Conservation (phyloP, 2,329 filamentous ascomycete species). For the Pseudopithomyces chartarum region DNA sequence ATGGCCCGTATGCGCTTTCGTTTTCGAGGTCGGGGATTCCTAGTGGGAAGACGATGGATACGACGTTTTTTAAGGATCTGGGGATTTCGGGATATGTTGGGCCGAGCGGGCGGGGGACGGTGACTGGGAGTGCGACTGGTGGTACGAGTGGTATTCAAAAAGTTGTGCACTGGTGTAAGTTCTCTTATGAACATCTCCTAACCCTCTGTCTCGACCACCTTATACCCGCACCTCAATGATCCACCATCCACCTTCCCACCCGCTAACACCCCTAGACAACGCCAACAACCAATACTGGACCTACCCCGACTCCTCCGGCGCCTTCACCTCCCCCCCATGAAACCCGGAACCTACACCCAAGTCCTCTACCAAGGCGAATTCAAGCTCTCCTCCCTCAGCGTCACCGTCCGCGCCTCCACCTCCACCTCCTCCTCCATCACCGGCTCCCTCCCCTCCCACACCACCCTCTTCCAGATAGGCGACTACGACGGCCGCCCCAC, state of each 20-base stretch:
- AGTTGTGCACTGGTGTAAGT: conserved; percentile 64
- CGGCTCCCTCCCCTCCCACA: conserved; percentile 54
- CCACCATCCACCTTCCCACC: neutral
- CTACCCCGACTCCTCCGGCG: conserved; percentile 59
- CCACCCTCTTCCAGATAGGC: conserved; percentile 67
- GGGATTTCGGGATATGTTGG: conserved; percentile 64
- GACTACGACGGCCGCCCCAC: conserved; percentile 64
- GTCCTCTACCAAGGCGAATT: conserved; percentile 66
- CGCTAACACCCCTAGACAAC: conserved; percentile 51
- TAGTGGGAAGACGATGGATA: conserved; percentile 52
- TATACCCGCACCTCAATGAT: too few species aligned
- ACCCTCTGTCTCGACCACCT: neutral
- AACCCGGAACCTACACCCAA: conserved; percentile 71
- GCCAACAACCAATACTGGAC: conserved; percentile 68
- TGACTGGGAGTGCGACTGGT: conserved; percentile 65
- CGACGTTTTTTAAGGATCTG: conserved; percentile 64
- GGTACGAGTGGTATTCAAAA: conserved; percentile 56
- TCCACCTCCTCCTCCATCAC: conserved; percentile 58
- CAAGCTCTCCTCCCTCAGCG: conserved; percentile 55
- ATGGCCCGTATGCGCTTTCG: conserved; percentile 67
- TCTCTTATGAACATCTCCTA: too few species aligned
- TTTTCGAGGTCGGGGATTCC: conserved; percentile 66
- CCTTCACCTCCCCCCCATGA: conserved; percentile 69
- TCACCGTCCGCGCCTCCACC: conserved; percentile 55
- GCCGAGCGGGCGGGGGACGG: conserved; percentile 60